Percentiles rank a stretch among this genome's conserved stretches.
Conservation (phyloP, 75 land plant genomes). For the Cupressus sempervirens region DNA sequence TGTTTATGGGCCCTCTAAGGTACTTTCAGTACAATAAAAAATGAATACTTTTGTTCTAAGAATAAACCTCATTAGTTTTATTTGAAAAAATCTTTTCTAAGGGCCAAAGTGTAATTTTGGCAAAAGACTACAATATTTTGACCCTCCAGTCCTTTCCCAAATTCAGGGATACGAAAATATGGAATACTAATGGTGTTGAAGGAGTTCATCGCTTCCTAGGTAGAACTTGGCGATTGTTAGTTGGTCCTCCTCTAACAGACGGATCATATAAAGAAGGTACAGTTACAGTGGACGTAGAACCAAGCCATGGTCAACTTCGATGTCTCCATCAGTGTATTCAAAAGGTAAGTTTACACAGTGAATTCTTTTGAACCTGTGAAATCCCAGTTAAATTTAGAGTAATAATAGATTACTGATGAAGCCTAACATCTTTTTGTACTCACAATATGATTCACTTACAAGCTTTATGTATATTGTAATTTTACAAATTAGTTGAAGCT, state of each 20-base stretch:
- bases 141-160: not conserved
- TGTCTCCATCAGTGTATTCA: constrained; percentile 78
- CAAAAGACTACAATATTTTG: not conserved
- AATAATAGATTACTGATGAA: not conserved
- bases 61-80: not conserved
- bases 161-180: constrained; percentile 78
- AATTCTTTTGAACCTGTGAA: not conserved
- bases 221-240: constrained; percentile 82
- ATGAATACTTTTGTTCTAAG: not conserved
- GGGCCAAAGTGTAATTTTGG: not conserved
- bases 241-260: constrained; percentile 64
- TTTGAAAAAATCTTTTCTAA: not conserved
- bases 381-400: not conserved
- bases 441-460: not conserved
- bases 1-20: constrained; percentile 99
- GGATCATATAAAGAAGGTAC: constrained; percentile 61
- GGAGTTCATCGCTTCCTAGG: constrained; percentile 91
- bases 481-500: too few relatives aligned
- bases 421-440: not conserved
- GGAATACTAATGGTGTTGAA: constrained; percentile 94
- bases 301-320: constrained; percentile 68
- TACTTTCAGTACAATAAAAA: constrained; percentile 5
- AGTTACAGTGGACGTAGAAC: constrained; percentile 50
- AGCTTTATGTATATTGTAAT: not conserved
- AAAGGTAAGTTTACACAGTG: constrained; percentile 42